A percentile compares a stretch with the other conserved stretches of the same genome.
Conservation (phyloP, 345 rosid genomes). For the Dipteronia sinensis region DNA sequence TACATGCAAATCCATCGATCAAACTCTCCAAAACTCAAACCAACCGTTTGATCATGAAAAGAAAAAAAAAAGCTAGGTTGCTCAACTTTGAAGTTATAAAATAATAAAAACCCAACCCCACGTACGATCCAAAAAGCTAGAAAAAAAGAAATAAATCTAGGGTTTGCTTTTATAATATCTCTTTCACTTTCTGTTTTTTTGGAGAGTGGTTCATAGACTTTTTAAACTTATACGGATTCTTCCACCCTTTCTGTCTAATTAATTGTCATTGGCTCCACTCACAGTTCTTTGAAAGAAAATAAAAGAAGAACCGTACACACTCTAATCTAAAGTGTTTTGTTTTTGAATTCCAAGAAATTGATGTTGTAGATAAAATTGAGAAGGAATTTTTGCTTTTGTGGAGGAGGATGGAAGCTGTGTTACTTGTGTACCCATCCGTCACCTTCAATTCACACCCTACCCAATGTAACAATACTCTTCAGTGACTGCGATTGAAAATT, state of each 20-base stretch:
- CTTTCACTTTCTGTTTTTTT: slow-evolving; percentile 6
- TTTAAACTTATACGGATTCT: slow-evolving; percentile 9
- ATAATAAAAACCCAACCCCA: not conserved
- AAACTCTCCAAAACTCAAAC: slow-evolving; percentile 3
- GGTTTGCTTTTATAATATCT: not conserved
- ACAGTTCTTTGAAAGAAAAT: slow-evolving; percentile 11
- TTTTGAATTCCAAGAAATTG: slow-evolving; percentile 19
- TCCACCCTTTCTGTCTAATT: slow-evolving; percentile 17
- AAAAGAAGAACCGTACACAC: not conserved
- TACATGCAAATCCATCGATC: not conserved
- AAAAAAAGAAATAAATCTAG: not conserved
- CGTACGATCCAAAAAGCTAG: not conserved
- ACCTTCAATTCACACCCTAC: slow-evolving; percentile 31
- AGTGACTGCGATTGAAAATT: slow-evolving; percentile 13
- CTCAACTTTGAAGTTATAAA: not conserved
- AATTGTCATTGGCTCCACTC: slow-evolving; percentile 23
- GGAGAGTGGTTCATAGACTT: slow-evolving; percentile 22
- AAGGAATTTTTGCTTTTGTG: not conserved
- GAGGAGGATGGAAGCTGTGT: not conserved
- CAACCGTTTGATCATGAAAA: slow-evolving; percentile 1
- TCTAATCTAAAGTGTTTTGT: not conserved
- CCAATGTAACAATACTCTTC: slow-evolving; percentile 8
- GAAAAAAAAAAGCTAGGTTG: not conserved
- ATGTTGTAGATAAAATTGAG: not conserved
- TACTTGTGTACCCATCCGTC: slow-evolving; percentile 20